Conservation (phyloP, 352 stramenopile genomes). For the Thalassiosira exigua region DNA sequence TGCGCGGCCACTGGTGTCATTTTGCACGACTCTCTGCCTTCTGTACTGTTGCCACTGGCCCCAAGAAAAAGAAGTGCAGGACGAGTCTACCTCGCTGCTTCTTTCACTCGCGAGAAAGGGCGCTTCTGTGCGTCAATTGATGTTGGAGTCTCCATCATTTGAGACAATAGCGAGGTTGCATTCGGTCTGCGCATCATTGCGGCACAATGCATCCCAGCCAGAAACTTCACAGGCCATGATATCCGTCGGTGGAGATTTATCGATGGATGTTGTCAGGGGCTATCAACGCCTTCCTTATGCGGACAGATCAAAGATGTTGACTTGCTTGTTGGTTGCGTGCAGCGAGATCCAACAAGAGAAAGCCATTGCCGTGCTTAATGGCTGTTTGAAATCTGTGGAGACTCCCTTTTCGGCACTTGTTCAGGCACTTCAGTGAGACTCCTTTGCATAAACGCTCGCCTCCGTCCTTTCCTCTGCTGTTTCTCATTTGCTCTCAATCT, state of each 20-base stretch:
- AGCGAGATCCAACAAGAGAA: slow-evolving; percentile 67
- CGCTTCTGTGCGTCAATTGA: slow-evolving; percentile 53
- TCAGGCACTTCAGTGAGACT: slow-evolving; percentile 67
- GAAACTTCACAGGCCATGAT: slow-evolving; percentile 41
- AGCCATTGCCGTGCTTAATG: slow-evolving; percentile 58
- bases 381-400: slow-evolving; percentile 69
- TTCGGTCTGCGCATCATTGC: slow-evolving; percentile 65
- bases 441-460: neutral
- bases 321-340: slow-evolving; percentile 65
- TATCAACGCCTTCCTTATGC: slow-evolving; percentile 78
- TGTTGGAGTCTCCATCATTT: slow-evolving; percentile 66
- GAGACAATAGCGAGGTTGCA: slow-evolving; percentile 69
- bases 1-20: slow-evolving; percentile 64
- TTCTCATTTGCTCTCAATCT: slow-evolving; percentile 9
- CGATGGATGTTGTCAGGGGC: slow-evolving; percentile 61
- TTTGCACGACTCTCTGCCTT: slow-evolving; percentile 75
- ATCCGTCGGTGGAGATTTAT: slow-evolving; percentile 42
- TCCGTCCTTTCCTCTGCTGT: neutral
- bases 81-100: slow-evolving; percentile 63
- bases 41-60: slow-evolving; percentile 76
- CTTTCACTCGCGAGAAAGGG: slow-evolving; percentile 67
- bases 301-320: slow-evolving; percentile 71
- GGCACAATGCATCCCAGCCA: slow-evolving; percentile 57
- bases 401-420: slow-evolving; percentile 71
- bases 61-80: slow-evolving; percentile 75